A percentile compares a stretch with the other conserved stretches of the same genome.
Evolutionary conservation across 768 basidiomycete genomes (phyloP).

Genomic region (Cystoderma amianthinum): DNA sequence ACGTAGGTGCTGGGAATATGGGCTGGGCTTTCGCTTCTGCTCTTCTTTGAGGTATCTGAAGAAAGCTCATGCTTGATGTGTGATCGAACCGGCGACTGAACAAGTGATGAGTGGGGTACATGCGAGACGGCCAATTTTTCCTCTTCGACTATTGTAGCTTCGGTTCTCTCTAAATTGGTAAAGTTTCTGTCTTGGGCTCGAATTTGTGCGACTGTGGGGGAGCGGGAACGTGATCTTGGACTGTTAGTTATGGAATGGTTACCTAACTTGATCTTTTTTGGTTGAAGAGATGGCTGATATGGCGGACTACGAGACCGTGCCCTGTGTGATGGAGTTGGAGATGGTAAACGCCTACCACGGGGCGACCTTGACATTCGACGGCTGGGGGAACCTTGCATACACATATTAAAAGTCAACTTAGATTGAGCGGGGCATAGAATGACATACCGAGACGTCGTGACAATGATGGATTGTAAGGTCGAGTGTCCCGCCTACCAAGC

Average conservation of each 20-base stretch:
- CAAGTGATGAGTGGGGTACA: too few species aligned
- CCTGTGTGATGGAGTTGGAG: conserved; percentile 14
- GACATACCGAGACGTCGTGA: conserved; percentile 8
- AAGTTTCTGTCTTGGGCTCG: background rate
- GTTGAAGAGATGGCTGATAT: conserved; percentile 12
- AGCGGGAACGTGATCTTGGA: conserved; percentile 12
- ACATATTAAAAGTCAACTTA: too few species aligned
- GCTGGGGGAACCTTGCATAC: conserved; percentile 9
- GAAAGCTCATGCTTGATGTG: conserved; percentile 12
- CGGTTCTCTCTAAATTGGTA: conserved; percentile 10
- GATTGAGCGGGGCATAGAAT: too few species aligned
- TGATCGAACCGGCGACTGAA: too few species aligned
- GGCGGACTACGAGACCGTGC: conserved; percentile 14
- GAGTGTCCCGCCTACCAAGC: conserved; percentile 13
- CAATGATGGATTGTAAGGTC: conserved; percentile 6
- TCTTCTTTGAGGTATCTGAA: background rate
- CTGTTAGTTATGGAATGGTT: conserved; percentile 19
- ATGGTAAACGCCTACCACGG: conserved; percentile 12
- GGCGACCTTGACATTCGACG: conserved; percentile 20
- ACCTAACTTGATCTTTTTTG: conserved; percentile 15
- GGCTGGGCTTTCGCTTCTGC: background rate
- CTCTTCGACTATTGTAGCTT: too few species aligned
- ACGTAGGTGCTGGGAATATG: background rate
- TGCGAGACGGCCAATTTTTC: too few species aligned
- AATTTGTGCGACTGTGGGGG: background rate